Evolutionary conservation across 73 alveolate species (phyloP), one percentile per base, ranked within the genome.

Genomic region (Paramecium sonneborni): DNA sequence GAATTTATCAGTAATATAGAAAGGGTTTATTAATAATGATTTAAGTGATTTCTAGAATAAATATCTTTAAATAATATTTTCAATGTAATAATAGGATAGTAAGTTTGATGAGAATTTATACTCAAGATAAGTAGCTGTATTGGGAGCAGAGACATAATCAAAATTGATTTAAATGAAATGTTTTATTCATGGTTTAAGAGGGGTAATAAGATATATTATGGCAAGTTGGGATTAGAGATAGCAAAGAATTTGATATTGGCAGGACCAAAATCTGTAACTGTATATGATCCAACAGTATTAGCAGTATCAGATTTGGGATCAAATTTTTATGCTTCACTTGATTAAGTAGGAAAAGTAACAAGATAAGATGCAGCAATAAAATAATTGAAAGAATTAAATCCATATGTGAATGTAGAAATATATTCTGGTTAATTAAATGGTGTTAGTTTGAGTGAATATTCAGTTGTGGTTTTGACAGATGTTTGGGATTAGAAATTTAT

Each of bases 201-300:
- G 94, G 43, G 94, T 88, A 88, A 20, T 79, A 21, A n/a, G 28
- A 79, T 48, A 35, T 38, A 52, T 35, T 35, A 56, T 74, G 11
- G 26, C 26, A 34, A 89, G 94, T 95, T 97, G 87, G 99, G 99
- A 39, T 97, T 96, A 6, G 99, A 97, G 92, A 85, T 95, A 11
- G 99, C 99, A 24, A 99, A 99, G 96, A 99, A 99, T 86, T 93
- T 99, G 58, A 98, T 98, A 76, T 94, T 99, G 46, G 98, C 99
- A 37, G 99, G 99, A 8, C 99, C 99, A 14, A 93, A 93, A 37
- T 56, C 98, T 38, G 99, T 98, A 55, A 95, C 97, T 44, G 44
- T 98, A 21, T 97, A 92, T 79, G 99, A 98, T 86, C 97, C 95
- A 57, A 86, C 84, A 48, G 26, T 91, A 6, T 93, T 94, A 12